Base-by-base conservation (phyloP, 306 rosid genomes). In the Medicago lupulina region DNA sequence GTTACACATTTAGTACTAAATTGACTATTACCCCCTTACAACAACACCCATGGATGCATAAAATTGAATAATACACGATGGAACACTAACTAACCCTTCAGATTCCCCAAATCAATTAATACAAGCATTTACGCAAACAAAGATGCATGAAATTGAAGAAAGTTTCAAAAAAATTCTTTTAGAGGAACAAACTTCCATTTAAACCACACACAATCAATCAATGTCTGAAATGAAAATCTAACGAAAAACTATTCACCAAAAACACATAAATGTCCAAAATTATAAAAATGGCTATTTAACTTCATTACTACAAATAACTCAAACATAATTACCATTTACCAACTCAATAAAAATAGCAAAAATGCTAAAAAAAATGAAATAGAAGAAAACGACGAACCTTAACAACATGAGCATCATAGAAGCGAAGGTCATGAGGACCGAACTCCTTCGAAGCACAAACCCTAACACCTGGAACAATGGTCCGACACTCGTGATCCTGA, bases 401-500 rank as follows among this genome's bases (percentile, higher is more conserved):
- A 23, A 85, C 50, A 7, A 12, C 0, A 23, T 23, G 2, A 5
- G 84, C 88, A 25, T 85, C 84, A 3, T 85, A 82, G 77, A 75
- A 85, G 50, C 82, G 86, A 79, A 79, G 15, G 7, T 85, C 86
- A 21, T 71, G 67, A 3, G 0, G 4, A 6, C 0, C 25, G 40
- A 60, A 11, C 1, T 0, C 39, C 15, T 23, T 9, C 15, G 60
- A 75, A 10, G 88, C 86, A 47, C 86, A 82, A 11, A 85, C 86
- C 58, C 6, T 66, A 18, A 44, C 28, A 3, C 62, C 80, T 1
- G 1, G 4, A 0, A 36, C 23, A 17, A 85, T 38, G 9, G 1
- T 16, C 1, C 36, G 51, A 6, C 88, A 85, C 15, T 85, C 63
- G 1, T 53, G 0, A 40, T 82, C 88, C 46, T 85, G 88, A 31